Evolutionary conservation across 768 basidiomycete genomes (phyloP).

Genomic region (Tubosaeta sp.): DNA sequence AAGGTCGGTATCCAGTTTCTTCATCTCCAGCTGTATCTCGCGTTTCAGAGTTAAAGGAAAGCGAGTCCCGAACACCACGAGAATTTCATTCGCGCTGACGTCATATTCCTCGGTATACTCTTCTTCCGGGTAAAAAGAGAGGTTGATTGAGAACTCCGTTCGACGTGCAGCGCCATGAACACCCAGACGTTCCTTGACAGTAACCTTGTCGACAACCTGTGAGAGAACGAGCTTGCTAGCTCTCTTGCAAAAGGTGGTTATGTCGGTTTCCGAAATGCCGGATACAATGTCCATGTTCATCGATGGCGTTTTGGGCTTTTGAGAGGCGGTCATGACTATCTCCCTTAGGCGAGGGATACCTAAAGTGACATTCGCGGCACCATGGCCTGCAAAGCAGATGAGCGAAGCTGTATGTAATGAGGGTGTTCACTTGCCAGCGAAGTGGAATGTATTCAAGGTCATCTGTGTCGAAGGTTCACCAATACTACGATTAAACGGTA

Average conservation of each 20-base stretch:
- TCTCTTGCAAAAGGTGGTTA: conserved; percentile 81
- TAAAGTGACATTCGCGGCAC: conserved; percentile 97
- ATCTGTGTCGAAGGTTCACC: conserved; percentile 99
- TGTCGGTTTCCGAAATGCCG: conserved; percentile 47
- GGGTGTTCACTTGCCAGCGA: conserved; percentile 64
- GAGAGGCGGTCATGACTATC: conserved; percentile 98
- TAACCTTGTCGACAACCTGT: conserved; percentile 79
- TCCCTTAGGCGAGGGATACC: conserved; percentile 98
- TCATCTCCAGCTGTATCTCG: conserved; percentile 84
- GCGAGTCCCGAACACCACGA: conserved; percentile 62
- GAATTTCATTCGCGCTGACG: conserved; percentile 65
- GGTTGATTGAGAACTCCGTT: conserved; percentile 74
- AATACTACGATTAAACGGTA: conserved; percentile 49
- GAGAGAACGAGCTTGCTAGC: conserved; percentile 83
- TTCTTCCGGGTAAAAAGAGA: conserved; percentile 79
- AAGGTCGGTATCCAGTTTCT: conserved; percentile 73
- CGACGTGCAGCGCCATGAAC: conserved; percentile 64
- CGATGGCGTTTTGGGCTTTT: conserved; percentile 93
- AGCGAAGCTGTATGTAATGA: neutral
- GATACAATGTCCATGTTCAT: conserved; percentile 80
- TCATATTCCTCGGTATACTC: conserved; percentile 86
- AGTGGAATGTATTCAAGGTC: conserved; percentile 99
- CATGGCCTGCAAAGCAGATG: conserved; percentile 64
- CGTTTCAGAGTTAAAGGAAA: conserved; percentile 82
- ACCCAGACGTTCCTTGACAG: conserved; percentile 73